These are phyloP conservation scores for Platanthera guangdongensis DNA, from an alignment of 106 monocot species.

Conservation along the genomic window DNA sequence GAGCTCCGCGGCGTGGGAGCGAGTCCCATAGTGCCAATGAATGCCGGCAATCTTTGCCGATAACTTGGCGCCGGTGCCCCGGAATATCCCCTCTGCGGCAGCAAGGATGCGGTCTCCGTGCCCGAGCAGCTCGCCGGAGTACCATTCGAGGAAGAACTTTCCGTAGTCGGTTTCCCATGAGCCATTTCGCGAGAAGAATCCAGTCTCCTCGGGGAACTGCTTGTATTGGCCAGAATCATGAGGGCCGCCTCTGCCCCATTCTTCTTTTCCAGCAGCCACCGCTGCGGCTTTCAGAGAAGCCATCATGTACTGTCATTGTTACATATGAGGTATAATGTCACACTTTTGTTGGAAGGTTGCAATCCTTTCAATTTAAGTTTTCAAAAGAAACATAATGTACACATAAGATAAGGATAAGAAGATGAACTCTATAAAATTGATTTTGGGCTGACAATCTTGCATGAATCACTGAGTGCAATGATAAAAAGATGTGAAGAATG, in stretches of 20 bases:
- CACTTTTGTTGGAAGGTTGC: background rate
- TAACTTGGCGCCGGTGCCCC: slow-evolving; percentile 34
- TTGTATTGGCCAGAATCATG: slow-evolving; percentile 67
- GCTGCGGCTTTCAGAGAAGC: slow-evolving; percentile 55
- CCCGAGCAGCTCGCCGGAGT: slow-evolving; percentile 45
- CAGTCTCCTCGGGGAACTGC: slow-evolving; percentile 72
- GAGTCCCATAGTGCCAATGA: slow-evolving; percentile 83
- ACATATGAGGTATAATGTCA: background rate
- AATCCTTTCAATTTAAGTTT: background rate
- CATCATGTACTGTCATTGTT: slow-evolving; percentile 53
- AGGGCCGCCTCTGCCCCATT: slow-evolving; percentile 65
- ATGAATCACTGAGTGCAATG: too few species aligned
- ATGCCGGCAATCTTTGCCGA: slow-evolving; percentile 75
- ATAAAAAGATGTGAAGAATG: too few species aligned
- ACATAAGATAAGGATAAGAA: too few species aligned
- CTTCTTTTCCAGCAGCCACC: slow-evolving; percentile 23
- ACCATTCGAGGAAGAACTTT: slow-evolving; percentile 78
- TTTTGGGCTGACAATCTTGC: too few species aligned
- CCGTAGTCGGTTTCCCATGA: slow-evolving; percentile 76
- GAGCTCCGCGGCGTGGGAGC: slow-evolving; percentile 74
- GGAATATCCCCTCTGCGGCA: slow-evolving; percentile 45
- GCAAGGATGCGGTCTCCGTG: slow-evolving; percentile 62
- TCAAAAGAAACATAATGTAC: too few species aligned
- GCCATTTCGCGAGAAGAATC: slow-evolving; percentile 64
- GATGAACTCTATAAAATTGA: too few species aligned